Evolutionary conservation across 2,329 filamentous ascomycete genomes (phyloP), one percentile per base, ranked within the genome.

Genomic region (Colletotrichum sp.): DNA sequence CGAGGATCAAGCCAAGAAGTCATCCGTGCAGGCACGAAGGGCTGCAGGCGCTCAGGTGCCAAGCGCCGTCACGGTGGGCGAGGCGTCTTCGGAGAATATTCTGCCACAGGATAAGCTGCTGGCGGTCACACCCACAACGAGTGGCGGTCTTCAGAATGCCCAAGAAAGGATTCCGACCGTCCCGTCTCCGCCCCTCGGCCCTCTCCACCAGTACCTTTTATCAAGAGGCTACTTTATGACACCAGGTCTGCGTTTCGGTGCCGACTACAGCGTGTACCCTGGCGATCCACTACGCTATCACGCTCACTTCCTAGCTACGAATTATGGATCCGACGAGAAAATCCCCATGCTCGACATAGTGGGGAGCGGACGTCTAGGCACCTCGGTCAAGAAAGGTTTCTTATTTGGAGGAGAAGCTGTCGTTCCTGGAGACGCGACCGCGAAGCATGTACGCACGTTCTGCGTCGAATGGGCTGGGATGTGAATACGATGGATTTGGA

Each of bases 241-340:
- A 71, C 97, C 97, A 2, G 97, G 97, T 10, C 89, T 99, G 68
- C 95, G 97, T 30, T 99, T 99, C 81, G 97, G 97, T 30, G 98
- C 96, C 80, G 93, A 97, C 81, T 98, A 98, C 85, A 95, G 96
- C 79, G 95, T 98, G 7, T 99, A 99, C 81, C 97, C 97, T 0
- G 97, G 97, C 61, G 97, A 99, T 83, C 96, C 97, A 2, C 88
- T 99, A 68, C 93, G 97, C 13, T 99, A 98, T 83, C 97, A 99
- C 84, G 97, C 95, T 61, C 97, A 99, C 84, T 99, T 98, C 83
- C 90, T 98, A 80, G 95, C 94, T 9, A 94, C 93, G n/a, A 92
- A 94, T 36, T 92, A 94, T 79, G 92, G 89, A n/a, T 99, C 96
- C 95, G 93, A 98, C 76, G 92, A 98, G 80, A 92, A 96, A 79